phyloP scores from a whole-genome alignment of 352 stramenopile species.

The Phytophthora fragariae region DNA sequence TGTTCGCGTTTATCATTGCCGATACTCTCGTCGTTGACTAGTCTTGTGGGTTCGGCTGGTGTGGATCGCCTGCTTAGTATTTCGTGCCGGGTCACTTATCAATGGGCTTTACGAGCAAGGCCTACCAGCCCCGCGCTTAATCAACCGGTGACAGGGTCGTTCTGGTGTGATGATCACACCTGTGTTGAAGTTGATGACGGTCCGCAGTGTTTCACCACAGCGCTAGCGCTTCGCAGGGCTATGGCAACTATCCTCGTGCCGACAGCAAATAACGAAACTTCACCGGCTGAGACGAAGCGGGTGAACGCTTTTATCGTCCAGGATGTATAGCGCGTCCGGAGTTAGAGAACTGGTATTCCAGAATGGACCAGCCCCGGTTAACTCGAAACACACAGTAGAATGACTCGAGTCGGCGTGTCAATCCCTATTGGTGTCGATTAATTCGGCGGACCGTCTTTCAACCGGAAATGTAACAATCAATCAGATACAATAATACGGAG shows the following conservation, averaged over 20 bases:
- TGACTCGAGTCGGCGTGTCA: too few relatives aligned
- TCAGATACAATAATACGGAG: too few relatives aligned
- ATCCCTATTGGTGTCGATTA: too few relatives aligned
- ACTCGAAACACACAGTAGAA: too few relatives aligned
- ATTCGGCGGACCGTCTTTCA: too few relatives aligned
- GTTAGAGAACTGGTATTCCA: too few relatives aligned
- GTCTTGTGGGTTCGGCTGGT: slow-evolving; percentile 10
- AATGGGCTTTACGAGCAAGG: not conserved
- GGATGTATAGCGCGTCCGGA: too few relatives aligned
- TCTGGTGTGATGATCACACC: not conserved
- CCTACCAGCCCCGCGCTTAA: too few relatives aligned
- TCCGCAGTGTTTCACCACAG: not conserved
- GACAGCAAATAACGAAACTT: not conserved
- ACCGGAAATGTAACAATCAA: too few relatives aligned
- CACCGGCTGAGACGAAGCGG: too few relatives aligned
- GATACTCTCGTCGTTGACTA: slow-evolving; percentile 1
- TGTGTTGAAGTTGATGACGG: not conserved
- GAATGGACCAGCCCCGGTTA: too few relatives aligned
- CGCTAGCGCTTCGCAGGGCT: not conserved
- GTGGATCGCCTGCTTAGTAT: slow-evolving; percentile 1
- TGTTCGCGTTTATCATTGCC: slow-evolving; percentile 6
- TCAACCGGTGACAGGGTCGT: not conserved
- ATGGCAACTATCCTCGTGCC: not conserved
- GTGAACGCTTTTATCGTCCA: too few relatives aligned
- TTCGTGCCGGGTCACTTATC: not conserved